Percentiles rank a stretch among this genome's conserved stretches.
These are phyloP conservation scores for Sclerotinia nivalis DNA, from an alignment of 2,329 filamentous ascomycete genomes.

Conservation along the genomic window DNA sequence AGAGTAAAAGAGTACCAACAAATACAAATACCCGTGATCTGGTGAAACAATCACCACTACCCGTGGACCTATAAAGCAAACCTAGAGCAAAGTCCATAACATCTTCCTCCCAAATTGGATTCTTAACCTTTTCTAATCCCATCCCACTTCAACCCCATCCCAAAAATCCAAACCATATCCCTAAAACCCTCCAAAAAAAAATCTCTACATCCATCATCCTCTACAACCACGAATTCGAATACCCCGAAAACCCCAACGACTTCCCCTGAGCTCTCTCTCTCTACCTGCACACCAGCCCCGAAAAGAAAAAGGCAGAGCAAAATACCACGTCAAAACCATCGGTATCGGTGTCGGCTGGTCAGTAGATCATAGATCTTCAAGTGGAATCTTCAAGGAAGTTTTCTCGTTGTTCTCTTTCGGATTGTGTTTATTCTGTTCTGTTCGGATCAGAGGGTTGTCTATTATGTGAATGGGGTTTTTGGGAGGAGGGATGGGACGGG, in stretches of 20 bases:
- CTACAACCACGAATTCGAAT: background rate
- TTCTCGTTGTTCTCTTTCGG: background rate
- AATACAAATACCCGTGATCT: too few species aligned
- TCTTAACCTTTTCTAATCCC: background rate
- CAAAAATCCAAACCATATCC: background rate
- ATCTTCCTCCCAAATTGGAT: too few species aligned
- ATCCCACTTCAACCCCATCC: background rate
- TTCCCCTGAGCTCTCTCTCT: background rate
- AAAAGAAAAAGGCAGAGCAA: background rate
- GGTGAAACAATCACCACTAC: background rate
- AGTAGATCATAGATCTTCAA: background rate
- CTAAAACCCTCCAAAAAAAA: background rate
- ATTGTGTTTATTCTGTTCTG: background rate
- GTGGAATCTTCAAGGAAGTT: background rate
- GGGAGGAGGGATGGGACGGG: background rate
- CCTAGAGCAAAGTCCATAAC: background rate
- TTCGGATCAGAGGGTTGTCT: background rate
- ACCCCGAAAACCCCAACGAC: background rate
- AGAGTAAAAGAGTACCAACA: too few species aligned
- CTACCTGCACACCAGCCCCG: background rate
- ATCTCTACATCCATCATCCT: background rate
- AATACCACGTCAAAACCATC: background rate
- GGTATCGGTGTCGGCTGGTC: background rate
- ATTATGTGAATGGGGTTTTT: background rate
- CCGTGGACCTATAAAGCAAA: background rate